A percentile compares a stretch with the other conserved stretches of the same genome.
Conservation (phyloP, 192 early-diverging fungal species). For the Backusella tuberculispora region DNA sequence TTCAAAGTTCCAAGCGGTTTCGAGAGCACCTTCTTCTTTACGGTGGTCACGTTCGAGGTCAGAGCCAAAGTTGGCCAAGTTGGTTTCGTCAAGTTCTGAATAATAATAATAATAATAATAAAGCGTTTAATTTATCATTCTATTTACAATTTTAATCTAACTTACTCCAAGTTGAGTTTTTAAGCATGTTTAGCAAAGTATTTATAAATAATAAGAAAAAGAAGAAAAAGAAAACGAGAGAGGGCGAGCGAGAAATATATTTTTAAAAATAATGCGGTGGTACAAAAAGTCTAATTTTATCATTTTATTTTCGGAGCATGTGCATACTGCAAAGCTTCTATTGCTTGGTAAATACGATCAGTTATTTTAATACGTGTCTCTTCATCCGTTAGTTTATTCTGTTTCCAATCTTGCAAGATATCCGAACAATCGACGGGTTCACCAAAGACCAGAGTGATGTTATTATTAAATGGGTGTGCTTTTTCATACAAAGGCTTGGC, state of each 20-base stretch:
- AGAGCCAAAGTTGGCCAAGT: slow-evolving; percentile 40
- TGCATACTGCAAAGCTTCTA: slow-evolving; percentile 45
- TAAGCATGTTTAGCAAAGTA: slow-evolving; percentile 14
- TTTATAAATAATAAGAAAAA: neutral
- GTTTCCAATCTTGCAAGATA: slow-evolving; percentile 59
- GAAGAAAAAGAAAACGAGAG: slow-evolving; percentile 20
- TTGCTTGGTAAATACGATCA: slow-evolving; percentile 48
- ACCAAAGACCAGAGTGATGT: slow-evolving; percentile 69
- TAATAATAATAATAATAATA: neutral
- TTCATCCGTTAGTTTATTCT: slow-evolving; percentile 50
- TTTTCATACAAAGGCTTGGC: slow-evolving; percentile 58
- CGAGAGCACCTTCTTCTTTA: slow-evolving; percentile 39
- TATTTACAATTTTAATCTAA: neutral
- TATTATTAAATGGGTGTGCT: slow-evolving; percentile 56
- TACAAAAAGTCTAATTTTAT: slow-evolving; percentile 16
- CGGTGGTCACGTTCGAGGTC: slow-evolving; percentile 34
- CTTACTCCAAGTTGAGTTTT: slow-evolving; percentile 38
- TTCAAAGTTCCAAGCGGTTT: slow-evolving; percentile 39
- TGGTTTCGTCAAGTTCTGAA: slow-evolving; percentile 35
- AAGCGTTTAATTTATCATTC: neutral
- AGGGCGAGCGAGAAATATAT: neutral
- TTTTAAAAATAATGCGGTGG: slow-evolving; percentile 9
- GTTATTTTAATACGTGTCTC: slow-evolving; percentile 60
- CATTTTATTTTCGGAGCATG: neutral
- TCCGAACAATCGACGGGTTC: slow-evolving; percentile 72